Conservation (phyloP, 208 protist genomes). For the Crithidia thermophila region DNA sequence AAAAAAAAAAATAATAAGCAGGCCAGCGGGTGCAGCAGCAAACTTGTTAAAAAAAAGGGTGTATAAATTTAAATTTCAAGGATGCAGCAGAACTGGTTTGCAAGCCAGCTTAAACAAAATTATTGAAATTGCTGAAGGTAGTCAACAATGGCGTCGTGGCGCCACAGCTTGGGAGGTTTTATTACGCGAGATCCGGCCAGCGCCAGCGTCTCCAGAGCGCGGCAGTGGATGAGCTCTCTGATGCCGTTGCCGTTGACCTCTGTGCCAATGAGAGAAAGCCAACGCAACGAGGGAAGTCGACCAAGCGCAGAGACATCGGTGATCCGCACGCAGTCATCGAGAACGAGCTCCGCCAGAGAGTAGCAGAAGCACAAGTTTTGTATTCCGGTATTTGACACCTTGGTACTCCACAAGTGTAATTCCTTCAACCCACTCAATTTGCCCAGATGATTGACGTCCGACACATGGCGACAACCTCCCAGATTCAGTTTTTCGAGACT, state of each 20-base stretch:
- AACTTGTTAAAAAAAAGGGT: background rate
- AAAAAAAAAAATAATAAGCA: too few species aligned
- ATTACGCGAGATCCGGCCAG: slow-evolving; percentile 38
- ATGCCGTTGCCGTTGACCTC: slow-evolving; percentile 41
- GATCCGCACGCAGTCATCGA: slow-evolving; percentile 46
- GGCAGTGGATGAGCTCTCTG: slow-evolving; percentile 37
- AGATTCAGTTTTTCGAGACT: slow-evolving; percentile 50
- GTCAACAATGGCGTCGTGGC: slow-evolving; percentile 37
- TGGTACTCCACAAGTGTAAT: slow-evolving; percentile 63
- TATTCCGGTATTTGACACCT: slow-evolving; percentile 46
- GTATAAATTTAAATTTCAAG: background rate
- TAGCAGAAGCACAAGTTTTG: slow-evolving; percentile 31
- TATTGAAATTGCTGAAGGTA: slow-evolving; percentile 39
- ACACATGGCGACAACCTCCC: slow-evolving; percentile 47
- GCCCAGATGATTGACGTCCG: slow-evolving; percentile 47
- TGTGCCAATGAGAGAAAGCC: slow-evolving; percentile 50
- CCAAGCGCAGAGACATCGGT: slow-evolving; percentile 44
- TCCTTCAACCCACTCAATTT: slow-evolving; percentile 36
- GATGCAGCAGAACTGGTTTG: background rate
- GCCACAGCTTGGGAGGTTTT: slow-evolving; percentile 43
- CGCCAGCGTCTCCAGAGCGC: slow-evolving; percentile 44
- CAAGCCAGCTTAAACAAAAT: too few species aligned
- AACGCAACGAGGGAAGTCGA: slow-evolving; percentile 27
- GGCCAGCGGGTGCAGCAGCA: too few species aligned
- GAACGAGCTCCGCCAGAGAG: slow-evolving; percentile 47